Evolutionary conservation across 345 rosid genomes (phyloP).

Genomic region (Crucihimalaya himalaica): DNA sequence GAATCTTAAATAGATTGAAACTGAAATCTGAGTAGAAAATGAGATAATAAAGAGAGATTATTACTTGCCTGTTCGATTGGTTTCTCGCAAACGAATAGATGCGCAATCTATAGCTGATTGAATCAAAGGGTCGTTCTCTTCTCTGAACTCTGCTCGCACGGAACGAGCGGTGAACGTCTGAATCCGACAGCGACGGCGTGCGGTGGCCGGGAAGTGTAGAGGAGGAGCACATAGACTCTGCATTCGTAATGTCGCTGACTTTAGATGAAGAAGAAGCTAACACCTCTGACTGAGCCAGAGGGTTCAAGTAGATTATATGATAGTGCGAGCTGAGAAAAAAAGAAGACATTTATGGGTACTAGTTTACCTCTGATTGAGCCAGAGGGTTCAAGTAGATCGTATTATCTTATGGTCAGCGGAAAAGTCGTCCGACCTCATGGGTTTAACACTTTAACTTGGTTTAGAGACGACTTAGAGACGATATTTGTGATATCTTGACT

Average conservation of each 20-base stretch:
- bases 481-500: too few relatives aligned
- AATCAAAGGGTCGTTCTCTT: slow-evolving; percentile 60
- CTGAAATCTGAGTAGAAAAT: slow-evolving; percentile 11
- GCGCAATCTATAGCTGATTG: slow-evolving; percentile 64
- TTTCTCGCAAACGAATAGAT: slow-evolving; percentile 81
- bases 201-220: slow-evolving; percentile 30
- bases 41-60: background rate
- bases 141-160: slow-evolving; percentile 46
- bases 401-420: too few relatives aligned
- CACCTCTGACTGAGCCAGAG: slow-evolving; percentile 9
- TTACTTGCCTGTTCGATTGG: slow-evolving; percentile 58
- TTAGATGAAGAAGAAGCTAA: slow-evolving; percentile 1
- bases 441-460: too few relatives aligned
- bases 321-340: too few relatives aligned
- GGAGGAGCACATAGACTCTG: slow-evolving; percentile 32
- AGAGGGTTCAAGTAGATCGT: too few relatives aligned
- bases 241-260: slow-evolving; percentile 31
- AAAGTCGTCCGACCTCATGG: too few relatives aligned
- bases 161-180: background rate
- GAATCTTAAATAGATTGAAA: too few relatives aligned
- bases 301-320: background rate
- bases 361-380: too few relatives aligned
- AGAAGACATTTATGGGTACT: too few relatives aligned
- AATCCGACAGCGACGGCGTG: background rate
- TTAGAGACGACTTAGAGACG: too few relatives aligned